Evolutionary conservation across 2,329 filamentous ascomycete species (phyloP).

Genomic region (Hypoxylon rubiginosum): DNA sequence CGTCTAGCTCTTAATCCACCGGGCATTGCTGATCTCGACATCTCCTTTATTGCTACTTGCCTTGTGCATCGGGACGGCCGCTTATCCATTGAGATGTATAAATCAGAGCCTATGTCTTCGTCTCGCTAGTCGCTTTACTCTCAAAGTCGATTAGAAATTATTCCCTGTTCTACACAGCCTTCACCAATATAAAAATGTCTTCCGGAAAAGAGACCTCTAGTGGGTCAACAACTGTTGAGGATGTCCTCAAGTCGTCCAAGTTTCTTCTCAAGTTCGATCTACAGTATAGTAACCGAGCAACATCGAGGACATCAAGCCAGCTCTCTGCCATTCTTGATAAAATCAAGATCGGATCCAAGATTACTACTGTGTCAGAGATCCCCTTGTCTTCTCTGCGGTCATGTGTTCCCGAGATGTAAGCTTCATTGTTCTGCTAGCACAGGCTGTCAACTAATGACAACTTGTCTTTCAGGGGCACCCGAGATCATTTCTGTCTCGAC

Average conservation of each 20-base stretch:
- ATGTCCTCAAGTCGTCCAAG: background rate
- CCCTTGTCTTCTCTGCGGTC: background rate
- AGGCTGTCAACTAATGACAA: background rate
- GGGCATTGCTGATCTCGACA: background rate
- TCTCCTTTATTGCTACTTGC: background rate
- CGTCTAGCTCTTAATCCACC: background rate
- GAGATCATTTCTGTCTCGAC: constrained; percentile 15
- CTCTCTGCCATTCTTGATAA: constrained; percentile 8
- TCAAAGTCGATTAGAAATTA: background rate
- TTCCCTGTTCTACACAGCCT: background rate
- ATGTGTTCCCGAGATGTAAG: background rate
- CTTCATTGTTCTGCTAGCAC: background rate
- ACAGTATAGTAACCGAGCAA: constrained; percentile 7
- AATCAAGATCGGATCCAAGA: constrained; percentile 1
- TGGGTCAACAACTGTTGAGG: background rate
- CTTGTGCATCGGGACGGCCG: background rate
- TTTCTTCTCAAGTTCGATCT: constrained; percentile 13
- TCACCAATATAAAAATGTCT: background rate
- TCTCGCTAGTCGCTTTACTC: background rate
- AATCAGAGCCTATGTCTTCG: background rate
- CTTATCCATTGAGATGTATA: background rate
- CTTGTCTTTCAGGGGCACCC: constrained; percentile 5
- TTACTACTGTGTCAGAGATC: background rate
- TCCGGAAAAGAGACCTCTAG: background rate
- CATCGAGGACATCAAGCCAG: constrained; percentile 12